Evolutionary conservation across 345 rosid genomes (phyloP), one percentile per base, ranked within the genome.

Genomic region (Leavenworthia alabamica): DNA sequence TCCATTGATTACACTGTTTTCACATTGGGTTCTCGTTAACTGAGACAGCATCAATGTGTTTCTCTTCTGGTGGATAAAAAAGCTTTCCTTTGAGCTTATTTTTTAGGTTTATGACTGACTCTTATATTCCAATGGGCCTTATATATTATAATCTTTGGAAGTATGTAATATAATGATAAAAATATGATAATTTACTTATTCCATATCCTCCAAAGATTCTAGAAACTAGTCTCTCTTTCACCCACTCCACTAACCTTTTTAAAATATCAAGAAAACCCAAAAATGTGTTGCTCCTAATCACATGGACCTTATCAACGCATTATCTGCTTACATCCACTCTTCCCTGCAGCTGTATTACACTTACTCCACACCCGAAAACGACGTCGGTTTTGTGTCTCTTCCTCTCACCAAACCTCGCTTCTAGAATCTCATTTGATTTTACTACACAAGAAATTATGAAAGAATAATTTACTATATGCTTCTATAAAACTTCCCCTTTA

Each of bases 271-370:
- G 11, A 12, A 19, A 3, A 19, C 49, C 49, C 28, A 62, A 31
- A 12, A 54, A 8, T 70, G 52, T 56, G 59, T 14, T n/a, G 40
- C 24, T 71, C 59, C 52, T 46, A 71, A 64, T 71, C 70, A 63
- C 65, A 71, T 71, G 70, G 65, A 56, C 65, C 60, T 31, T 56
- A 71, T 71, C 60, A 71, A 63, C 65, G 60, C 64, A 56, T 49
- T 24, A 71, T 63, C 12, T 13, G 42, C 55, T 19, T 62, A 20
- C 55, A 22, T 49, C 58, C 12, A 48, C 29, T 64, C 39, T 40
- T 64, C 12, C 23, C 13, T 57, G 75, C 71, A 64, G 71, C 75
- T 71, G 75, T 71, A 57, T 11, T 19, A 49, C 75, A 71, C 66
- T 71, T 57, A 19, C 70, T 64, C 48, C 62, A 24, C 60, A 41